Conservation (phyloP, 305 asterid genomes). For the Caryopteris hybrid region DNA sequence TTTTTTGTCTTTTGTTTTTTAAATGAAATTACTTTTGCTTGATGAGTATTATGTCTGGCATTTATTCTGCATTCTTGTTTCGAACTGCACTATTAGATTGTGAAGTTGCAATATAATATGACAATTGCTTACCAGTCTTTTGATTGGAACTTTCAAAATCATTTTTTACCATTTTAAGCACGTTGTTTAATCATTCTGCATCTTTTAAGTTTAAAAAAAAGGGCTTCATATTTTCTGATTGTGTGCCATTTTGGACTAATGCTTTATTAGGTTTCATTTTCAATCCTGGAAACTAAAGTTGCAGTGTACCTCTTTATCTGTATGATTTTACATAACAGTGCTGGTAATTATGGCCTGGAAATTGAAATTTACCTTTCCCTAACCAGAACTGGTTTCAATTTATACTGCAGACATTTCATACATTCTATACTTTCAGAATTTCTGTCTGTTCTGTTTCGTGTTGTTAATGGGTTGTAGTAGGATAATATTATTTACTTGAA, state of each 20-base stretch:
- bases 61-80: too few relatives aligned
- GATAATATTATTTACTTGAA: too few relatives aligned
- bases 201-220: neutral
- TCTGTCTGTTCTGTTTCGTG: too few relatives aligned
- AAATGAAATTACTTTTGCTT: neutral
- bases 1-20: too few relatives aligned
- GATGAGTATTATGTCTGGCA: too few relatives aligned
- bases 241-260: neutral
- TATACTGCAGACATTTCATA: too few relatives aligned
- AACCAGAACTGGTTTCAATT: too few relatives aligned
- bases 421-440: too few relatives aligned
- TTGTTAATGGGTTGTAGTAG: neutral
- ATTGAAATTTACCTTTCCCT: too few relatives aligned
- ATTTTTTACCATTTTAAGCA: neutral
- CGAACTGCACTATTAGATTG: neutral
- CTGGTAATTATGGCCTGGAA: neutral
- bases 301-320: neutral
- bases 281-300: neutral
- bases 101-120: neutral
- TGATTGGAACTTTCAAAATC: neutral
- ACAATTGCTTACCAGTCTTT: neutral
- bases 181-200: neutral
- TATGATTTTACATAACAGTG: neutral
- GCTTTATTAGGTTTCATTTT: neutral
- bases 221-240: neutral